Conservation (phyloP, 495 filamentous ascomycete species). For the Neurospora sublineolata region DNA sequence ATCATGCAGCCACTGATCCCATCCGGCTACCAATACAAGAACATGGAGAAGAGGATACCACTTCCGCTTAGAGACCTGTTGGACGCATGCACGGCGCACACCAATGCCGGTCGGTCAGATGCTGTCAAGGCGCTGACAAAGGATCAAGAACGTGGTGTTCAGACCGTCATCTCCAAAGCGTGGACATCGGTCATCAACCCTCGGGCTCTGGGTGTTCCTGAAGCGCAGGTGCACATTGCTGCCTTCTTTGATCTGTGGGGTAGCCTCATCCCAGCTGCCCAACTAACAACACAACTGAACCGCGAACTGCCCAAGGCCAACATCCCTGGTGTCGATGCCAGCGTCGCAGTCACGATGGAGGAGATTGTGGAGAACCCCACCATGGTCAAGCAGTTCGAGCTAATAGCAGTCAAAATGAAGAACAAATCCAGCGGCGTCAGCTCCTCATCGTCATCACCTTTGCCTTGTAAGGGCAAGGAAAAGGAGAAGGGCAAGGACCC, state of each 20-base stretch:
- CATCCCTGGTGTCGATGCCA: slow-evolving; percentile 9
- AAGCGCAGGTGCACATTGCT: slow-evolving; percentile 30
- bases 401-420: slow-evolving; percentile 32
- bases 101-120: slow-evolving; percentile 8
- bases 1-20: slow-evolving; percentile 31
- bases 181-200: slow-evolving; percentile 34
- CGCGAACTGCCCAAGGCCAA: slow-evolving; percentile 22
- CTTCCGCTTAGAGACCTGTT: slow-evolving; percentile 15
- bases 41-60: slow-evolving; percentile 26
- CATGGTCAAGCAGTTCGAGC: slow-evolving; percentile 37
- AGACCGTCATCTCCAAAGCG: slow-evolving; percentile 24
- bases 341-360: slow-evolving; percentile 26
- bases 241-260: slow-evolving; percentile 41
- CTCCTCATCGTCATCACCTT: neutral
- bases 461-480: neutral
- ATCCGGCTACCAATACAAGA: slow-evolving; percentile 22
- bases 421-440: slow-evolving; percentile 1
- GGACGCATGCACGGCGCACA: slow-evolving; percentile 5
- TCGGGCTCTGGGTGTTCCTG: slow-evolving; percentile 27
- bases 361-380: slow-evolving; percentile 37
- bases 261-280: slow-evolving; percentile 32
- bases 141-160: slow-evolving; percentile 21
- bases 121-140: slow-evolving; percentile 10
- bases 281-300: slow-evolving; percentile 32
- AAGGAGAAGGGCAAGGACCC: slow-evolving; percentile 10